Evolutionary conservation across 2,329 filamentous ascomycete genomes (phyloP).

Genomic region (Arthrobotrys entomopaga): DNA sequence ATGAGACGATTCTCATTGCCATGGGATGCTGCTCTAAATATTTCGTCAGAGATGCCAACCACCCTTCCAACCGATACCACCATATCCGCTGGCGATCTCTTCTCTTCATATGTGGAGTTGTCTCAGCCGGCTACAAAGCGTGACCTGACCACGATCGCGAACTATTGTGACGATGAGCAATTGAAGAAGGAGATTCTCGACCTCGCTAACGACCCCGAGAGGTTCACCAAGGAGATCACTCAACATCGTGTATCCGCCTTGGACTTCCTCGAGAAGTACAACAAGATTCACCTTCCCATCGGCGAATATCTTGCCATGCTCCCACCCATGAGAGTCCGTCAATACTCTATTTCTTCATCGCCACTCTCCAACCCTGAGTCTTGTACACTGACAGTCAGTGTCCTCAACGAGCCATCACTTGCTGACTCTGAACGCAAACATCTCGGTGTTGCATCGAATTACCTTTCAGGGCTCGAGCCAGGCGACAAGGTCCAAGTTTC

Average conservation of each 20-base stretch:
- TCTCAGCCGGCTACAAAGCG: slow-evolving; percentile 77
- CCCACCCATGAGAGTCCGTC: slow-evolving; percentile 79
- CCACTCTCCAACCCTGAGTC: slow-evolving; percentile 70
- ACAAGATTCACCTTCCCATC: slow-evolving; percentile 71
- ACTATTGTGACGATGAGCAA: slow-evolving; percentile 66
- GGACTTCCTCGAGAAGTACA: slow-evolving; percentile 75
- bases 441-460: slow-evolving; percentile 71
- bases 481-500: slow-evolving; percentile 64
- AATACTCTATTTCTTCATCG: slow-evolving; percentile 82
- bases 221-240: slow-evolving; percentile 66
- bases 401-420: slow-evolving; percentile 70
- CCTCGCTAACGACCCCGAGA: slow-evolving; percentile 64
- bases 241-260: slow-evolving; percentile 73
- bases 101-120: slow-evolving; percentile 78
- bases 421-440: slow-evolving; percentile 65
- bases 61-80: slow-evolving; percentile 69
- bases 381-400: slow-evolving; percentile 74
- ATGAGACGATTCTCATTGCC: slow-evolving; percentile 74
- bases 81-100: slow-evolving; percentile 71
- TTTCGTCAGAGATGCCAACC: slow-evolving; percentile 67
- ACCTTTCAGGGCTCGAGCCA: slow-evolving; percentile 67
- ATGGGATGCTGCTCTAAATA: slow-evolving; percentile 74
- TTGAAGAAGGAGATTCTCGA: slow-evolving; percentile 66
- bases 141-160: slow-evolving; percentile 66
- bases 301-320: slow-evolving; percentile 76